Conservation (phyloP, 305 asterid species). For the Withania somnifera region DNA sequence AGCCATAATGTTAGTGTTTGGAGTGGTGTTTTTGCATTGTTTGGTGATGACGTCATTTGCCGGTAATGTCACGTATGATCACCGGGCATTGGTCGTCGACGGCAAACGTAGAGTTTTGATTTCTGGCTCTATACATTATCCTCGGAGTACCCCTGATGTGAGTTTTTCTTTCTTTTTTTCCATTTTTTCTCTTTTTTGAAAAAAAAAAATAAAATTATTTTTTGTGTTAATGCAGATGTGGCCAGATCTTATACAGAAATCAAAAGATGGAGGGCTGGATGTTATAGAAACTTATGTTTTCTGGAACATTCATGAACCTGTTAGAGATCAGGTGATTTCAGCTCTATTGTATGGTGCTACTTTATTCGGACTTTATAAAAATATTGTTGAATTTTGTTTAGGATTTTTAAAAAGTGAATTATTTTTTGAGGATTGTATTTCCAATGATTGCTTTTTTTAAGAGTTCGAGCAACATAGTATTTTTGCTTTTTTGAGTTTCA, state of each 20-base stretch:
- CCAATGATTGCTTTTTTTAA: too few species aligned
- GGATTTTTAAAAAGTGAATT: too few species aligned
- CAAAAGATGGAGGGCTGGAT: slow-evolving; percentile 90
- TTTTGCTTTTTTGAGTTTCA: too few species aligned
- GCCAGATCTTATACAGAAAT: slow-evolving; percentile 81
- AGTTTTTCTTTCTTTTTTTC: background rate
- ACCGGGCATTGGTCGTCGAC: slow-evolving; percentile 73
- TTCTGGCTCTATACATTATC: slow-evolving; percentile 95
- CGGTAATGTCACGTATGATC: slow-evolving; percentile 84
- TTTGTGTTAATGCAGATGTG: slow-evolving; percentile 54
- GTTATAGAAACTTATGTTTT: slow-evolving; percentile 80
- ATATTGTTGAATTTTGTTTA: too few species aligned
- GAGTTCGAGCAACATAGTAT: too few species aligned
- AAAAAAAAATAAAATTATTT: too few species aligned
- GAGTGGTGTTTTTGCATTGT: slow-evolving; percentile 6
- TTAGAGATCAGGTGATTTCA: slow-evolving; percentile 55
- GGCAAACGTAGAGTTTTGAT: slow-evolving; percentile 61
- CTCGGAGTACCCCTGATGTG: slow-evolving; percentile 90
- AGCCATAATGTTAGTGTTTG: slow-evolving; percentile 7
- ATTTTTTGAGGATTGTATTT: too few species aligned
- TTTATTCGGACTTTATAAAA: too few species aligned
- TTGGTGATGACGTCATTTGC: slow-evolving; percentile 41
- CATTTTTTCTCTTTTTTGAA: background rate
- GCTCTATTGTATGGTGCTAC: background rate
- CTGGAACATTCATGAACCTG: slow-evolving; percentile 91